A percentile compares a stretch with the other conserved stretches of the same genome.
Evolutionary conservation across 2,329 filamentous ascomycete species (phyloP).

Genomic region (Ophiostoma ips): DNA sequence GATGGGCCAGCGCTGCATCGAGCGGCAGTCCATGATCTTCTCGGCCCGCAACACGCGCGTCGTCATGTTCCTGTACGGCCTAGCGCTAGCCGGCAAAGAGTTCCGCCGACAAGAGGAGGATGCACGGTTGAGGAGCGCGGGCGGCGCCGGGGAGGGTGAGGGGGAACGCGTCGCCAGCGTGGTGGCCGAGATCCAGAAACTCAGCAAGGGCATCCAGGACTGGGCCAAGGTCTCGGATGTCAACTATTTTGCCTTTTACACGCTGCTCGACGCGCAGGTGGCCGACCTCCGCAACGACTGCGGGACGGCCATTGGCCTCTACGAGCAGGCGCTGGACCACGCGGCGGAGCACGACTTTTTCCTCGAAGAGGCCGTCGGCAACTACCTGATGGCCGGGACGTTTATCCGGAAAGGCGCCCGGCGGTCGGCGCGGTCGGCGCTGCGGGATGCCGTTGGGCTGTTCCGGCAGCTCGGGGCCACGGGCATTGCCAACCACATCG

Average conservation of each 20-base stretch:
- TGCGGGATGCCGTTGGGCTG: constrained; percentile 52
- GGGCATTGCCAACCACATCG: constrained; percentile 54
- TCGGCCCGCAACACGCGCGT: constrained; percentile 44
- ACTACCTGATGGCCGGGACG: constrained; percentile 60
- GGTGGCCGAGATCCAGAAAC: constrained; percentile 36
- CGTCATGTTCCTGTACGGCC: constrained; percentile 45
- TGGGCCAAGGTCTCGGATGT: constrained; percentile 51
- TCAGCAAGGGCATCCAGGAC: constrained; percentile 47
- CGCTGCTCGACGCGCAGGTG: constrained; percentile 53
- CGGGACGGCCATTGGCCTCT: constrained; percentile 45
- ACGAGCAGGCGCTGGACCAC: constrained; percentile 61
- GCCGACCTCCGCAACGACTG: constrained; percentile 46
- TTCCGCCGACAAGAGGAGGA: constrained; percentile 33
- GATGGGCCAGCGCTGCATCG: constrained; percentile 36
- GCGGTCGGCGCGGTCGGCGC: constrained; percentile 53
- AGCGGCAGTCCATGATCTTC: constrained; percentile 38
- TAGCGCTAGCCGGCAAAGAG: constrained; percentile 39
- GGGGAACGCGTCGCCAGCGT: constrained; percentile 26
- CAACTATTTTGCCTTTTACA: constrained; percentile 60
- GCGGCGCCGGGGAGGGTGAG: constrained; percentile 2
- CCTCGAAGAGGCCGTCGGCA: constrained; percentile 59
- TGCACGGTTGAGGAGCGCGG: constrained; percentile 22
- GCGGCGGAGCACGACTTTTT: constrained; percentile 50
- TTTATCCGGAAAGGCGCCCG: constrained; percentile 51
- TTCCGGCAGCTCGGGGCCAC: constrained; percentile 56